A percentile compares a stretch with the other conserved stretches of the same genome.
These are phyloP conservation scores for Thymus mandschuricus DNA, from an alignment of 257 asterid species.

Conservation along the genomic window DNA sequence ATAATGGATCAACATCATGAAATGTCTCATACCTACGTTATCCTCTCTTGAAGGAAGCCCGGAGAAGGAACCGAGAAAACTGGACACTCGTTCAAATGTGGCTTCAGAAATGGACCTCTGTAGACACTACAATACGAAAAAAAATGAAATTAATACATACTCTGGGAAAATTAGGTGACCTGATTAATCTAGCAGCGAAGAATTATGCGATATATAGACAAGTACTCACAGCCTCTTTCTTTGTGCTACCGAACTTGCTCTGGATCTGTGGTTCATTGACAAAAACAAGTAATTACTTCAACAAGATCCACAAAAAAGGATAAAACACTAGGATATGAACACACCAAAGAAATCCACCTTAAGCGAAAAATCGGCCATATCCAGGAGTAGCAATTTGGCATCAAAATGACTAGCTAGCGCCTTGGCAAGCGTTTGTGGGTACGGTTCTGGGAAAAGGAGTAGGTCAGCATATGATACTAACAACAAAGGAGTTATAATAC, in stretches of 20 bases:
- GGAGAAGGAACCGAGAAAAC: slow-evolving; percentile 75
- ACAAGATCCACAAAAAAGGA: slow-evolving; percentile 19
- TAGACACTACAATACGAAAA: slow-evolving; percentile 50
- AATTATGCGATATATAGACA: neutral
- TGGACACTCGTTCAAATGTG: slow-evolving; percentile 71
- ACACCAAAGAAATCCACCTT: slow-evolving; percentile 55
- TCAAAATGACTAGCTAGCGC: slow-evolving; percentile 84
- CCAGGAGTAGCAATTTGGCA: slow-evolving; percentile 81
- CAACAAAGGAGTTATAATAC: neutral
- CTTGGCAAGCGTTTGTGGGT: slow-evolving; percentile 78
- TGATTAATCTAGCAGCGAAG: slow-evolving; percentile 1
- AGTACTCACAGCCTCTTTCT: slow-evolving; percentile 64
- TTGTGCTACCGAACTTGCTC: slow-evolving; percentile 78
- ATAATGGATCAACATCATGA: slow-evolving; percentile 18
- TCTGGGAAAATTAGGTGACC: slow-evolving; percentile 3
- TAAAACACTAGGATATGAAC: slow-evolving; percentile 24
- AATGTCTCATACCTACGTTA: slow-evolving; percentile 52
- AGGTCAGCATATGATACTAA: neutral
- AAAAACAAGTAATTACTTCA: slow-evolving; percentile 27
- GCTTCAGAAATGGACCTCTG: slow-evolving; percentile 82
- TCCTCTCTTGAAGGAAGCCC: slow-evolving; percentile 58
- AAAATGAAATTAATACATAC: slow-evolving; percentile 7
- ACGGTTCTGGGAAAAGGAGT: slow-evolving; percentile 51
- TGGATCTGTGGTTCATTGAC: slow-evolving; percentile 62
- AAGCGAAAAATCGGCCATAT: slow-evolving; percentile 71